phyloP scores from a whole-genome alignment of 768 basidiomycete species.

The Lactifluus subvellereus region DNA sequence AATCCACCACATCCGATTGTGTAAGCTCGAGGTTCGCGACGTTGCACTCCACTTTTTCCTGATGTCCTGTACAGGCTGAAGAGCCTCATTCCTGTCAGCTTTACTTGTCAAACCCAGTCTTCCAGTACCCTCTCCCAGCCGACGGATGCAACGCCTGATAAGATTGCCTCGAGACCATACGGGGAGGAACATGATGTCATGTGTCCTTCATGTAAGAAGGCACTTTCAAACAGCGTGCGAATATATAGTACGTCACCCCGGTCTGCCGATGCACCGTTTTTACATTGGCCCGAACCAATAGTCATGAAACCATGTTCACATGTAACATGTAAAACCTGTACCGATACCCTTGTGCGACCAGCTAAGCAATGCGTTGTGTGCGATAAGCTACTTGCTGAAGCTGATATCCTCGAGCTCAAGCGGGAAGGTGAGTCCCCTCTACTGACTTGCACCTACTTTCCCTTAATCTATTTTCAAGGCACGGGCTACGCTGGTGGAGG shows the following conservation, averaged over 20 bases:
- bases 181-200: slow-evolving; percentile 60
- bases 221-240: slow-evolving; percentile 69
- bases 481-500: slow-evolving; percentile 97
- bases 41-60: slow-evolving; percentile 9
- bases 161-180: slow-evolving; percentile 35
- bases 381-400: slow-evolving; percentile 55
- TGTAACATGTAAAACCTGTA: slow-evolving; percentile 87
- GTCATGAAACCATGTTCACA: slow-evolving; percentile 87
- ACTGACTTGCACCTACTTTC: background rate
- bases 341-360: slow-evolving; percentile 77
- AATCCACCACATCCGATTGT: slow-evolving; percentile 69
- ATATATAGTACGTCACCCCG: slow-evolving; percentile 52
- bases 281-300: slow-evolving; percentile 28
- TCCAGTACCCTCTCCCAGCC: slow-evolving; percentile 23
- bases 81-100: slow-evolving; percentile 73
- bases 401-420: slow-evolving; percentile 76
- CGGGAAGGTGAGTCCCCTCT: slow-evolving; percentile 67
- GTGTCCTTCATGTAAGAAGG: slow-evolving; percentile 85
- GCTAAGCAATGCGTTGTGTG: slow-evolving; percentile 84
- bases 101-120: slow-evolving; percentile 48
- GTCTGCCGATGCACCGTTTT: background rate
- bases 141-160: slow-evolving; percentile 34
- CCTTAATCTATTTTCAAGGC: slow-evolving; percentile 37
- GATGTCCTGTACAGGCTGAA: slow-evolving; percentile 58
- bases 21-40: slow-evolving; percentile 39